Evolutionary conservation across 2,329 filamentous ascomycete species (phyloP).

Genomic region (Colletotrichum horii): DNA sequence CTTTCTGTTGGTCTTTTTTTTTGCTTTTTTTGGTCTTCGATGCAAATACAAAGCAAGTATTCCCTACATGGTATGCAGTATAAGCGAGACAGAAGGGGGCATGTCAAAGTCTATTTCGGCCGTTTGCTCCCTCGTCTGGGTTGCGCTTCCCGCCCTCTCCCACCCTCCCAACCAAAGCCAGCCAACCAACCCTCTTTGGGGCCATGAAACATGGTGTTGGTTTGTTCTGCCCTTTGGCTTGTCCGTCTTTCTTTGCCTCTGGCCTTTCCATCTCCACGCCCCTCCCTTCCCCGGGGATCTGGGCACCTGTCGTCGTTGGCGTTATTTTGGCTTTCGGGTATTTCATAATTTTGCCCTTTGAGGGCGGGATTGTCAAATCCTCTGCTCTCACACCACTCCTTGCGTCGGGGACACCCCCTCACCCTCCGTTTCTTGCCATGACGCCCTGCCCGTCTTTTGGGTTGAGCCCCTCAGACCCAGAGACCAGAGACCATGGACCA

Average conservation of each 20-base stretch:
- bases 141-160: background rate
- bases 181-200: background rate
- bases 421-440: background rate
- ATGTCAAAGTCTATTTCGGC: conserved; percentile 1
- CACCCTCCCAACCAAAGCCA: background rate
- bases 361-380: background rate
- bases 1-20: background rate
- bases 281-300: background rate
- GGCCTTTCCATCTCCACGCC: background rate
- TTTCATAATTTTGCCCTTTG: background rate
- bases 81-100: background rate
- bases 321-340: background rate
- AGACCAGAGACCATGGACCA: background rate
- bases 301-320: background rate
- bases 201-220: conserved; percentile 6
- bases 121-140: background rate
- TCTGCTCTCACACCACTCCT: background rate
- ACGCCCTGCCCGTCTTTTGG: background rate
- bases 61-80: background rate
- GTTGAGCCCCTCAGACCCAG: background rate
- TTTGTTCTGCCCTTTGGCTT: background rate
- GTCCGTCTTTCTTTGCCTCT: background rate
- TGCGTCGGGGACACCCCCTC: background rate
- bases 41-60: background rate
- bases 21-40: background rate